Percentiles rank a stretch among this genome's conserved stretches.
phyloP scores from a whole-genome alignment of 306 rosid species.

The Quercus wislizeni region DNA sequence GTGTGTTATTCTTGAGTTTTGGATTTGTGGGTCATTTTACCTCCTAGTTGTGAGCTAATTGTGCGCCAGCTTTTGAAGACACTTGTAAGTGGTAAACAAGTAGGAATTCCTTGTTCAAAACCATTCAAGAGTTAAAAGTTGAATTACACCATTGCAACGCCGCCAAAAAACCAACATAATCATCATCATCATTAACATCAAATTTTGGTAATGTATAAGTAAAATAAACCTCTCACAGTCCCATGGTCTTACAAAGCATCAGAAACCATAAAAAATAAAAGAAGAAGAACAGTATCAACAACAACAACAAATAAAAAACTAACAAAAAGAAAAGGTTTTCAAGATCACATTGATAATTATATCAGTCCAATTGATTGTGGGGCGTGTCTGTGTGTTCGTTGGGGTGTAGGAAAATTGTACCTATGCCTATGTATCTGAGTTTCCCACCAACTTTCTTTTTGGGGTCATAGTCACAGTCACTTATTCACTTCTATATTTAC shows the following conservation, averaged over 20 bases:
- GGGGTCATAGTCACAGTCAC: too few species aligned
- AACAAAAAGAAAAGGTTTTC: background rate
- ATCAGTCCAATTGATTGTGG: background rate
- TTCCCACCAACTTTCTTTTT: background rate
- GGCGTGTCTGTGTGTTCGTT: background rate
- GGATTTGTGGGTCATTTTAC: slow-evolving; percentile 12
- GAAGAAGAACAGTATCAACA: background rate
- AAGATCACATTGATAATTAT: background rate
- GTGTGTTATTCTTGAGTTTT: background rate
- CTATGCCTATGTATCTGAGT: too few species aligned
- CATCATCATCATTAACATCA: background rate
- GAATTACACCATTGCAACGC: slow-evolving; percentile 20
- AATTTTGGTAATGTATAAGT: too few species aligned
- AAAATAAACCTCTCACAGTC: background rate
- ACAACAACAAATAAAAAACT: background rate
- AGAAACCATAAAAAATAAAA: background rate
- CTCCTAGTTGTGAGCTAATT: background rate
- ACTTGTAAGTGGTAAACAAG: background rate
- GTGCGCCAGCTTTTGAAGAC: background rate
- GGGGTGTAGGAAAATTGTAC: background rate
- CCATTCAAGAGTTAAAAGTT: slow-evolving; percentile 6
- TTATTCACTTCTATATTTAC: too few species aligned
- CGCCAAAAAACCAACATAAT: slow-evolving; percentile 8
- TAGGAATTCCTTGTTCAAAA: background rate
- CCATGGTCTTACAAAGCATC: background rate